Evolutionary conservation across 768 basidiomycete genomes (phyloP).

Genomic region (Pleurotus sapidus): DNA sequence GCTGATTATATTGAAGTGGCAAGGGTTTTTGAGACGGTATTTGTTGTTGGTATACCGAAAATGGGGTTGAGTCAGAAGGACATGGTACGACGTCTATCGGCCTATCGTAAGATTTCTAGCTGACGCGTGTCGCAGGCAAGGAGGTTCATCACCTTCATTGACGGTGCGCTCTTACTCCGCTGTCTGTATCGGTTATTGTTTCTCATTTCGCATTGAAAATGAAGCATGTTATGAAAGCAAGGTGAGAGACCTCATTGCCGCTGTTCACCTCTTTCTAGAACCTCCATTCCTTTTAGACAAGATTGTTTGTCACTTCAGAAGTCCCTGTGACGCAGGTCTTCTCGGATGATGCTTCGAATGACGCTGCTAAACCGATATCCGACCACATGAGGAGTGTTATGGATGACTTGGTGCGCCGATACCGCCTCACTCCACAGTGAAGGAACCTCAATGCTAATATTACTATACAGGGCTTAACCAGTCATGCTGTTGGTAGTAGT

Average conservation of each 20-base stretch:
- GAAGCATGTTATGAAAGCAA: conserved; percentile 91
- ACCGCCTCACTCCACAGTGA: not conserved
- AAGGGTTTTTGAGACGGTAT: conserved; percentile 81
- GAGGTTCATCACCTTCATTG: conserved; percentile 96
- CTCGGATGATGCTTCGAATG: conserved; percentile 57
- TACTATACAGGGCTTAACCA: conserved; percentile 64
- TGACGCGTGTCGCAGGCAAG: conserved; percentile 55
- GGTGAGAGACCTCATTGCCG: conserved; percentile 29
- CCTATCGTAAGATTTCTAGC: too few relatives aligned
- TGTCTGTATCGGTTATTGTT: not conserved
- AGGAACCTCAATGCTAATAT: not conserved
- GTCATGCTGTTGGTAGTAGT: conserved; percentile 72
- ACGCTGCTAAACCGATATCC: conserved; percentile 42
- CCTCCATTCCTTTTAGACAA: conserved; percentile 52
- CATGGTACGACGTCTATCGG: conserved; percentile 43
- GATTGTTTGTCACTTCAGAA: conserved; percentile 89
- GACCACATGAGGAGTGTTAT: conserved; percentile 92
- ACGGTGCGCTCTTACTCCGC: conserved; percentile 49
- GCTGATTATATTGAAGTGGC: conserved; percentile 97
- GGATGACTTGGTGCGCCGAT: conserved; percentile 81
- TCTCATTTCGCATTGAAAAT: not conserved
- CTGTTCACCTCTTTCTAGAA: not conserved
- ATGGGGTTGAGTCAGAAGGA: conserved; percentile 89
- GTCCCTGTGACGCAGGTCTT: conserved; percentile 91
- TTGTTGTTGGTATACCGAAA: conserved; percentile 84